Percentiles rank a stretch among this genome's conserved stretches.
phyloP scores from a whole-genome alignment of 2,329 filamentous ascomycete genomes.

The Eutypa lata region DNA sequence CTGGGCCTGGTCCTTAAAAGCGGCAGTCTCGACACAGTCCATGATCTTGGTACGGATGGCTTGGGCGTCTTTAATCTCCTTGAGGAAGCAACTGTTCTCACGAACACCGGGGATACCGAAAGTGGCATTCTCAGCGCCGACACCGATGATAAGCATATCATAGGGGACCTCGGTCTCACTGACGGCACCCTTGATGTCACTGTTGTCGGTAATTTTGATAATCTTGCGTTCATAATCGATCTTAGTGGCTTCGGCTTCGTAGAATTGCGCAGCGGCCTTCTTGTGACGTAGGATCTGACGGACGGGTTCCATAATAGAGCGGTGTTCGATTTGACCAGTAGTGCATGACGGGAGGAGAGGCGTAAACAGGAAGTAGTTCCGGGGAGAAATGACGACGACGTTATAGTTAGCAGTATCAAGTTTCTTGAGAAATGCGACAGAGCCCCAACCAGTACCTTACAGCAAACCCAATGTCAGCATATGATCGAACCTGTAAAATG shows the following conservation, averaged over 20 bases:
- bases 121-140: constrained; percentile 96
- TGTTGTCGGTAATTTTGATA: constrained; percentile 86
- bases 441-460: constrained; percentile 89
- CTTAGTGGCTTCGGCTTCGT: constrained; percentile 95
- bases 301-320: constrained; percentile 99
- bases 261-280: constrained; percentile 89
- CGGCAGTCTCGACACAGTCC: constrained; percentile 98
- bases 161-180: constrained; percentile 88
- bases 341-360: constrained; percentile 96
- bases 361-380: constrained; percentile 99
- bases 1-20: constrained; percentile 89
- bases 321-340: constrained; percentile 95
- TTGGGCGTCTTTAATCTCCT: constrained; percentile 96
- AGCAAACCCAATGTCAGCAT: constrained; percentile 18
- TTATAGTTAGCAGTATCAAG: constrained; percentile 99
- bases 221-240: constrained; percentile 90
- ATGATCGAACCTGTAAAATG: constrained; percentile 2
- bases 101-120: constrained; percentile 95
- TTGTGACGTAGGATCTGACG: constrained; percentile 95
- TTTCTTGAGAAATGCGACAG: constrained; percentile 95
- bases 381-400: constrained; percentile 92
- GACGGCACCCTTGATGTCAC: constrained; percentile 82
- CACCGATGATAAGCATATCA: constrained; percentile 96
- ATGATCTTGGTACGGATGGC: constrained; percentile 97
- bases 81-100: constrained; percentile 96